phyloP scores from a whole-genome alignment of 1,284 basidiomycete genomes.

The Phellopilus nigrolimitatus region DNA sequence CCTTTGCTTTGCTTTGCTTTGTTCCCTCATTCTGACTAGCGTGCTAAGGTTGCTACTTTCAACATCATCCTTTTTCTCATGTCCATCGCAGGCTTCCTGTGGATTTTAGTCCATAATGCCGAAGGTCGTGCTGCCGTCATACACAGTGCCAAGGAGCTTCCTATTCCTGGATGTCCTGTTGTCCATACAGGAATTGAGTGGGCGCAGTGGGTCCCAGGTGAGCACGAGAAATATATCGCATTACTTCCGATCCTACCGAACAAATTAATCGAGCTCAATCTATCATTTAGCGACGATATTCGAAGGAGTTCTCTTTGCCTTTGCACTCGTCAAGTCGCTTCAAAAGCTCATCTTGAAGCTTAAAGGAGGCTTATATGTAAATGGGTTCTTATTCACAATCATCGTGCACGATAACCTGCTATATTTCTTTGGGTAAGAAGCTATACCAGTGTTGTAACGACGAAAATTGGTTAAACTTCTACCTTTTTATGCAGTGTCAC shows the following conservation, averaged over 20 bases:
- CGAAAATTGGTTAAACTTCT: neutral
- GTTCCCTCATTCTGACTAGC: too few relatives aligned
- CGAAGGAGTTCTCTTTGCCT: conserved; percentile 34
- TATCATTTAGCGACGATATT: too few relatives aligned
- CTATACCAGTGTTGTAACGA: conserved; percentile 18
- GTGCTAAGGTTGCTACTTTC: conserved; percentile 28
- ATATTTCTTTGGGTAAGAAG: too few relatives aligned
- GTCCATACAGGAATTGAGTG: too few relatives aligned
- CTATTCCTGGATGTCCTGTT: too few relatives aligned
- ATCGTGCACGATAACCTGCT: conserved; percentile 36
- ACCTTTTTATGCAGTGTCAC: conserved; percentile 26
- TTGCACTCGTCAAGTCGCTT: conserved; percentile 33
- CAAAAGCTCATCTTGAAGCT: conserved; percentile 23
- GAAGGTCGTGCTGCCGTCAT: conserved; percentile 31
- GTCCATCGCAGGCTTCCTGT: conserved; percentile 36
- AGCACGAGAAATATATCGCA: too few relatives aligned
- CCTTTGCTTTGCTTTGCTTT: too few relatives aligned
- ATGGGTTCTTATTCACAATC: conserved; percentile 26
- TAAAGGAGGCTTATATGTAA: neutral
- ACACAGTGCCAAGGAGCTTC: conserved; percentile 30
- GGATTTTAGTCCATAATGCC: conserved; percentile 35
- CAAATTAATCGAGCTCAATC: too few relatives aligned
- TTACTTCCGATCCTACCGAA: too few relatives aligned
- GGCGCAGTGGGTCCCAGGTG: too few relatives aligned
- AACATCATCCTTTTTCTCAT: conserved; percentile 34